phyloP scores from a whole-genome alignment of 768 basidiomycete species.

The Kwoniella botswanensis region DNA sequence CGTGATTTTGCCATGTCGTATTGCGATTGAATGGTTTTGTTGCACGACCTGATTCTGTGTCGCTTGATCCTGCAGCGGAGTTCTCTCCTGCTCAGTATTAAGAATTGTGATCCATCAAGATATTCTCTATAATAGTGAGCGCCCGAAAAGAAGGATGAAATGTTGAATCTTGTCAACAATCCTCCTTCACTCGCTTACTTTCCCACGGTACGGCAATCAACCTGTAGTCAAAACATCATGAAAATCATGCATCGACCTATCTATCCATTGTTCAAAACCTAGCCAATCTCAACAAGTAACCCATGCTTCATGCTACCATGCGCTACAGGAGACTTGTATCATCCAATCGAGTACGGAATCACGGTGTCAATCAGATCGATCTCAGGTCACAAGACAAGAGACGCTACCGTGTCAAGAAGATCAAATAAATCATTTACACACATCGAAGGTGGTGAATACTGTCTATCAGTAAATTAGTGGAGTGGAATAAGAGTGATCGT shows the following conservation, averaged over 20 bases:
- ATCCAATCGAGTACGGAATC: background rate
- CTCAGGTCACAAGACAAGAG: background rate
- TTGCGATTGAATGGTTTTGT: background rate
- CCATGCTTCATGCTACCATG: background rate
- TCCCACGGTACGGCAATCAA: conserved; percentile 14
- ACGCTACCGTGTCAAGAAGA: background rate
- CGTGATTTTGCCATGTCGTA: conserved; percentile 83
- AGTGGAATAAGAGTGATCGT: background rate
- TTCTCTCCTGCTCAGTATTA: too few species aligned
- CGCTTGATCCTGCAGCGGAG: too few species aligned
- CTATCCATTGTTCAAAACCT: background rate
- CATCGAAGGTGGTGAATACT: conserved; percentile 4
- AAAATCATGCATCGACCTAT: background rate
- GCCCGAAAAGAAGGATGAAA: background rate
- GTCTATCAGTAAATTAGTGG: background rate
- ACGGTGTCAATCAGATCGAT: background rate
- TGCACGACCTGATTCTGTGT: background rate
- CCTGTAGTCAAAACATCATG: background rate
- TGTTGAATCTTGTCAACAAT: conserved; percentile 10
- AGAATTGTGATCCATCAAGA: background rate
- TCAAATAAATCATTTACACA: conserved; percentile 4
- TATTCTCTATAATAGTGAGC: background rate
- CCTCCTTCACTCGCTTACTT: conserved; percentile 1
- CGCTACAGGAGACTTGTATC: conserved; percentile 1
- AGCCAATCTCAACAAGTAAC: background rate